phyloP scores from a whole-genome alignment of 352 stramenopile species.

The Phytophthora ohioensis region DNA sequence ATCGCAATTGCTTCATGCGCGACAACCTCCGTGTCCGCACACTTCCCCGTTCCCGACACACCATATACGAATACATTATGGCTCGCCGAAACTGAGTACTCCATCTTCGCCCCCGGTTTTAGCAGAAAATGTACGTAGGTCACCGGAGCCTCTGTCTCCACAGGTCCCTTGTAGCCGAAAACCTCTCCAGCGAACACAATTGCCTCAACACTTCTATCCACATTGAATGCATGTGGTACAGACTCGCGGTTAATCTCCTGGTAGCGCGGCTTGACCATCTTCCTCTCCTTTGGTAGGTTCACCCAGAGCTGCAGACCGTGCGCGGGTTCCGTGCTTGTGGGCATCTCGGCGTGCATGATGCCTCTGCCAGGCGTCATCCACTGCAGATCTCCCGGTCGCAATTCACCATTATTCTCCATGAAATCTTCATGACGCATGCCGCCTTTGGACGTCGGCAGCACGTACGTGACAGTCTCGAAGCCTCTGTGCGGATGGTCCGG shows the following conservation, averaged over 20 bases:
- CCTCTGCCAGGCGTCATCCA: constrained; percentile 59
- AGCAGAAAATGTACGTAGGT: constrained; percentile 57
- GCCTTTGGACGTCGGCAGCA: constrained; percentile 71
- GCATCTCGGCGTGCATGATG: constrained; percentile 60
- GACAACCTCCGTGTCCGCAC: constrained; percentile 10
- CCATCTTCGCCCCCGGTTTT: constrained; percentile 33
- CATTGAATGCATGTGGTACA: constrained; percentile 43
- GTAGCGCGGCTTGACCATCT: constrained; percentile 49
- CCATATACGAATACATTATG: constrained; percentile 53
- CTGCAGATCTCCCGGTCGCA: constrained; percentile 52
- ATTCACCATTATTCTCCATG: constrained; percentile 51
- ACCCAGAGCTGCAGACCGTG: constrained; percentile 56
- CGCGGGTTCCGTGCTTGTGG: constrained; percentile 27
- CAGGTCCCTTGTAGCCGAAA: constrained; percentile 39
- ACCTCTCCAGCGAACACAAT: constrained; percentile 54
- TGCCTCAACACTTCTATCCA: constrained; percentile 43
- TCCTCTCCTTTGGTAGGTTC: constrained; percentile 42
- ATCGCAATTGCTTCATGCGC: constrained; percentile 55
- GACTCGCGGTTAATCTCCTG: constrained; percentile 47
- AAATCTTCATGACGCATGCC: constrained; percentile 91
- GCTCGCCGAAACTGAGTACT: constrained; percentile 36
- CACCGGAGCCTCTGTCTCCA: constrained; percentile 45
- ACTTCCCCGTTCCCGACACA: constrained; percentile 31
- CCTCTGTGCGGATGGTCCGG: constrained; percentile 90
- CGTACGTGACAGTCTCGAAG: constrained; percentile 93